Conservation (phyloP, 164 flowering plant species). For the Chimonanthus praecox region DNA sequence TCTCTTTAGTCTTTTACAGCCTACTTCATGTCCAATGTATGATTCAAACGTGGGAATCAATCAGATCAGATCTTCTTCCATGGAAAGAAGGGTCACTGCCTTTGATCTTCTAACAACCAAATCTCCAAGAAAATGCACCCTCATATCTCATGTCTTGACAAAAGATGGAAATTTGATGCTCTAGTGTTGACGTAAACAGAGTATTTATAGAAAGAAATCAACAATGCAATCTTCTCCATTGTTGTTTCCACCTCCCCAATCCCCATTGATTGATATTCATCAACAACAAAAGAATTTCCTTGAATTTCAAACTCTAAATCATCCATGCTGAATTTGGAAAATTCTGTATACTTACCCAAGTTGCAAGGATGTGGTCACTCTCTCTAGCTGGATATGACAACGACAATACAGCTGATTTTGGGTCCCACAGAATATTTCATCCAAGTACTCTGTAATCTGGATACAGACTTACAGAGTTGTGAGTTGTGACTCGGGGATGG, state of each 20-base stretch:
- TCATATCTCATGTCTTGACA: not conserved
- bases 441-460: not conserved
- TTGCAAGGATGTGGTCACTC: not conserved
- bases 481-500: not conserved
- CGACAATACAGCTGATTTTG: not conserved
- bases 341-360: not conserved
- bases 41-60: not conserved
- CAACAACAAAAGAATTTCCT: not conserved
- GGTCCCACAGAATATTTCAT: not conserved
- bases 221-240: not conserved
- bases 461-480: not conserved
- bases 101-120: not conserved
- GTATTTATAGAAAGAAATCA: not conserved
- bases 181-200: not conserved
- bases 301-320: not conserved
- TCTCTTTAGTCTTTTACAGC: not conserved
- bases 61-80: not conserved
- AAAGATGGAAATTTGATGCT: not conserved
- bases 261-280: not conserved
- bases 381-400: not conserved
- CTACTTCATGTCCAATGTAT: not conserved
- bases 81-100: not conserved
- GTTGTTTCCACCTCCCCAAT: not conserved
- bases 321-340: not conserved
- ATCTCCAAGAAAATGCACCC: not conserved